Base-by-base conservation (phyloP, 1,284 basidiomycete species). In the Melampsora abietis-canadensis region DNA sequence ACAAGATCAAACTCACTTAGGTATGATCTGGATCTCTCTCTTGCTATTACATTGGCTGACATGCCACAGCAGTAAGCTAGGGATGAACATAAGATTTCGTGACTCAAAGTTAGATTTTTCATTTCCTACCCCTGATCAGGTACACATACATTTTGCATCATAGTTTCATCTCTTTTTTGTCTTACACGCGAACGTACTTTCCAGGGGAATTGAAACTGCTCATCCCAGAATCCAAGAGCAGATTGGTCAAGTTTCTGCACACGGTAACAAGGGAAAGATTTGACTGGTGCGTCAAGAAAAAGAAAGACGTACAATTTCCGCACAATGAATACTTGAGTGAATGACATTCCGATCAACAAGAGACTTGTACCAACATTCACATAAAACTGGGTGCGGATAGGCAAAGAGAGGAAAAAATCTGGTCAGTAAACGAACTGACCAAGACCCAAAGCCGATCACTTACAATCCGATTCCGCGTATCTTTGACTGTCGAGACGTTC, bases 401-500 rank as follows among this genome's bases (percentile, higher is more conserved):
- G 44, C 24, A 44, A 31, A 66, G 40, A 5, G 6, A 47, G 24
- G 47, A 27, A n/a, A 4, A 60, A 40, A 44, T 46, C 17, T 21
- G 15, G 27, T 24, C 19, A 14, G 14, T 15, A 12, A 10, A 40
- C 47, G 27, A 37, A 31, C 27, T 6, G 3, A 34, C 3, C 34
- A n/a, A 62, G 12, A 8, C 19, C 30, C 60, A 21, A 34, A 21
- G 19, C 6, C 4, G 15, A 47, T 14, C 5, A 59, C 70, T 66
- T 51, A 74, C 70, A 37, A 74, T 75, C 2, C 72, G 65, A 62
- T 66, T 48, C 84, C 89, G 87, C 48, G 88, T 92, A 0, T 89
- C 89, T 80, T 87, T 88, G 31, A 92, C 90, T 48, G 88, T 84
- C 15, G 89, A 89, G 80, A 91, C 92, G 5, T 90, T 90, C 66